phyloP scores from a whole-genome alignment of 371 early-diverging fungal genomes.

The Syncephalastrum contaminatum region DNA sequence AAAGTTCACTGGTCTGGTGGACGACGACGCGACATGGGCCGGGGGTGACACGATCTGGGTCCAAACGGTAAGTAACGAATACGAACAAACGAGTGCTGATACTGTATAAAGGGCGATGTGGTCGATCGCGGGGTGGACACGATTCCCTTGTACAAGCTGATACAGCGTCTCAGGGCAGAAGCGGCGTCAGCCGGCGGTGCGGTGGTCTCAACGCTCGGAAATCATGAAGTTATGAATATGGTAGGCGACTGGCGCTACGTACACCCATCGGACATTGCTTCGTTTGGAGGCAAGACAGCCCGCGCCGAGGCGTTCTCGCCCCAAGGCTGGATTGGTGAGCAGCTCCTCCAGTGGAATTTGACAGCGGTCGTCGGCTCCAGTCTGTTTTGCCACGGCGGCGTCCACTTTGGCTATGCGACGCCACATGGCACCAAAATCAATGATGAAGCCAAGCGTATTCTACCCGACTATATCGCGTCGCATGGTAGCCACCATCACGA shows the following conservation, averaged over 20 bases:
- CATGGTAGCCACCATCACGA: conserved; percentile 26
- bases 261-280: conserved; percentile 55
- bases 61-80: conserved; percentile 44
- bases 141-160: conserved; percentile 59
- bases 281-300: conserved; percentile 59
- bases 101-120: conserved; percentile 60
- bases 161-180: conserved; percentile 58
- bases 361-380: conserved; percentile 62
- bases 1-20: conserved; percentile 59
- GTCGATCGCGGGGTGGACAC: conserved; percentile 77
- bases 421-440: conserved; percentile 64
- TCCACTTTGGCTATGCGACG: conserved; percentile 48
- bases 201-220: conserved; percentile 60
- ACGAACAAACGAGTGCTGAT: not conserved
- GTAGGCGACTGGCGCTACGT: conserved; percentile 75
- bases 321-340: conserved; percentile 69
- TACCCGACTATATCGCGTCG: conserved; percentile 28
- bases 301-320: conserved; percentile 57
- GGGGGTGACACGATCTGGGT: conserved; percentile 58
- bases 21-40: conserved; percentile 62
- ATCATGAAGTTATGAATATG: conserved; percentile 81
- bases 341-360: conserved; percentile 54
- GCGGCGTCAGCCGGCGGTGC: conserved; percentile 58
- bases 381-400: conserved; percentile 77
- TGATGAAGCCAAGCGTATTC: conserved; percentile 35